Percentiles rank a stretch among this genome's conserved stretches.
These are phyloP conservation scores for Penicillium palitans DNA, from an alignment of 2,329 filamentous ascomycete genomes.

Conservation along the genomic window DNA sequence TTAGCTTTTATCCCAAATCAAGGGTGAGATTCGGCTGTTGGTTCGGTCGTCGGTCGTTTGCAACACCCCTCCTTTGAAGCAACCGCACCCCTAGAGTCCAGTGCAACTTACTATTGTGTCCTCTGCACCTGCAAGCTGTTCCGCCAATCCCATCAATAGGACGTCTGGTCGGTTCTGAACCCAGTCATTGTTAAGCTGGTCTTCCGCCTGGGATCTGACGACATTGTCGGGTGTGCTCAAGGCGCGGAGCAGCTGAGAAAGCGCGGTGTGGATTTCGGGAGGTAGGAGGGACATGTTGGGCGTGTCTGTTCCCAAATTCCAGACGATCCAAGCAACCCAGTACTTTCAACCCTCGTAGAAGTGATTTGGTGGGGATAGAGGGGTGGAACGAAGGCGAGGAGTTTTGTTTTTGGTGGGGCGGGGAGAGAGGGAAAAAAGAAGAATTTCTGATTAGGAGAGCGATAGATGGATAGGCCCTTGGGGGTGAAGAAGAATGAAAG, in stretches of 20 bases:
- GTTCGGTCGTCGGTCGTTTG: background rate
- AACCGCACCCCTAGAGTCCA: constrained; percentile 4
- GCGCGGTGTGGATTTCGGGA: constrained; percentile 77
- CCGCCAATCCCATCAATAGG: constrained; percentile 87
- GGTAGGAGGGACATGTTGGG: constrained; percentile 78
- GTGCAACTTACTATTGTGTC: constrained; percentile 65
- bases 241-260: constrained; percentile 81
- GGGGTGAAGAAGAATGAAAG: background rate
- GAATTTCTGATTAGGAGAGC: constrained; percentile 28
- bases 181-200: constrained; percentile 90
- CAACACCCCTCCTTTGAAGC: background rate
- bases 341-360: constrained; percentile 19
- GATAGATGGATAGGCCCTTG: constrained; percentile 23
- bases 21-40: background rate
- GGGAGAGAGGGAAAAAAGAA: constrained; percentile 30
- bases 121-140: constrained; percentile 80
- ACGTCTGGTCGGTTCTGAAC: constrained; percentile 77
- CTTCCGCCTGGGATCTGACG: constrained; percentile 81
- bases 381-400: constrained; percentile 23
- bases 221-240: constrained; percentile 88
- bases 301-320: constrained; percentile 32
- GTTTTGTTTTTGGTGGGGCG: constrained; percentile 35
- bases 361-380: constrained; percentile 20
- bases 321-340: constrained; percentile 27
- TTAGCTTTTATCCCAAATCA: constrained; percentile 8